Evolutionary conservation across 176 grass and related monocot genomes (phyloP), one percentile per base, ranked within the genome.

Genomic region (Lolium perenne): DNA sequence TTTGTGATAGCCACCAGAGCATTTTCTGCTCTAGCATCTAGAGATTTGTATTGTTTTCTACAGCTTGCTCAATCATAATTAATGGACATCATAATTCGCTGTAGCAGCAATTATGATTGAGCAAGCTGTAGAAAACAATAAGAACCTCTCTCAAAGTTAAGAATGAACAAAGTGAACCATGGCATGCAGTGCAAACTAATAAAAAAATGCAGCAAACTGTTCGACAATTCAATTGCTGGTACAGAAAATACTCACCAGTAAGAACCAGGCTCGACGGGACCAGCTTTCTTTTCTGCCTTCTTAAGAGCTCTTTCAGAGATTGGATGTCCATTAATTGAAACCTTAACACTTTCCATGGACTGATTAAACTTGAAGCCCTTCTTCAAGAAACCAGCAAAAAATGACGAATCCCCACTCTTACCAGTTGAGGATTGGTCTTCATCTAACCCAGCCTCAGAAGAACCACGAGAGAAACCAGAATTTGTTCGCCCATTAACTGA

Each of bases 251-350:
- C 86, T 94, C 89, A 98, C 97, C 97, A 98, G 80, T 98, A 98
- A 38, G 91, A 89, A 63, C 97, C 97, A 51, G 94, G 94, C 82
- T 95, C 88, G 22, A 98, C 78, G 16, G 86, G 90, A 18, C 97
- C 97, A n/a, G 97, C 92, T 79, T 95, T 90, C 77, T 94, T 94
- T 87, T 98, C 97, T 80, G 97, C 97, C 84, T 94, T 93, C 80
- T 91, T 95, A 90, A 95, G 88, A 72, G 84, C 90, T 71, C 89
- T 91, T 81, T 96, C 94, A 74, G 92, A 94, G 90, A 98, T 96
- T 79, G 92, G 92, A 63, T 93, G 88, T 11, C 94, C 92, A 92
- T 98, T 98, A 50, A 98, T 84, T 71, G 84, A 98, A 89, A 98
- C 92, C 64, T 92, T 92, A 86, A 79, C 78, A 84, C 32, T 92